phyloP scores from a whole-genome alignment of 2,329 filamentous ascomycete species.

The Pseudocercospora pini-densiflorae region DNA sequence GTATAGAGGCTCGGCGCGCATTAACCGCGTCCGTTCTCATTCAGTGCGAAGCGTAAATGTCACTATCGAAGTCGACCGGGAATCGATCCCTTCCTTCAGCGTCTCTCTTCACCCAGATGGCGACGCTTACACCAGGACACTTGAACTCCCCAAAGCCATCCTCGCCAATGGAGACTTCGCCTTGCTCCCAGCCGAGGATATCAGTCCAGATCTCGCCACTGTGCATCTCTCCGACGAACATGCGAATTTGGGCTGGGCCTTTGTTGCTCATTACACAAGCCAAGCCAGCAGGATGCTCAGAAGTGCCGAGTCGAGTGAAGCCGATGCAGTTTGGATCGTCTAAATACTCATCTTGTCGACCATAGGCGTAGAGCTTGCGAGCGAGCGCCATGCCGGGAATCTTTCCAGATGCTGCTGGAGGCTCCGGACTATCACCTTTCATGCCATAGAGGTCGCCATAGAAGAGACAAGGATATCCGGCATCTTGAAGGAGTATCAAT shows the following conservation, averaged over 20 bases:
- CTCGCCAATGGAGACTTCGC: constrained; percentile 61
- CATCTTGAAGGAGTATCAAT: constrained; percentile 67
- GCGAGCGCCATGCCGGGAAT: constrained; percentile 64
- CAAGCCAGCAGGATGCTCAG: constrained; percentile 55
- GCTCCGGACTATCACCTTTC: constrained; percentile 53
- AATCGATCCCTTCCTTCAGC: constrained; percentile 60
- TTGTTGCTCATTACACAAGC: constrained; percentile 52
- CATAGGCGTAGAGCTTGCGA: constrained; percentile 68
- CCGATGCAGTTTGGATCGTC: constrained; percentile 65
- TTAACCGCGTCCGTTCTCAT: no score
- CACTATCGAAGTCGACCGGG: constrained; percentile 35
- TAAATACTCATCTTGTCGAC: constrained; percentile 66
- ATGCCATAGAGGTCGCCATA: constrained; percentile 71
- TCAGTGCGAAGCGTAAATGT: no score
- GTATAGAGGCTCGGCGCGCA: no score
- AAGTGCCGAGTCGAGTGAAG: constrained; percentile 59
- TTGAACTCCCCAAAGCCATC: constrained; percentile 64
- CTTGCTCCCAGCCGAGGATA: constrained; percentile 61
- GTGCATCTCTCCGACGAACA: constrained; percentile 61
- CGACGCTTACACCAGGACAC: constrained; percentile 59
- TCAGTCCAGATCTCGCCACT: constrained; percentile 68
- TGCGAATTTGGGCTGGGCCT: constrained; percentile 52
- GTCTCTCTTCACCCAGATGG: constrained; percentile 64
- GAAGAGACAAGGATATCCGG: constrained; percentile 69
- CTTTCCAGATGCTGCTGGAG: constrained; percentile 43